Evolutionary conservation across 2,329 filamentous ascomycete species (phyloP).

Genomic region (Ceratocystis harringtonii): DNA sequence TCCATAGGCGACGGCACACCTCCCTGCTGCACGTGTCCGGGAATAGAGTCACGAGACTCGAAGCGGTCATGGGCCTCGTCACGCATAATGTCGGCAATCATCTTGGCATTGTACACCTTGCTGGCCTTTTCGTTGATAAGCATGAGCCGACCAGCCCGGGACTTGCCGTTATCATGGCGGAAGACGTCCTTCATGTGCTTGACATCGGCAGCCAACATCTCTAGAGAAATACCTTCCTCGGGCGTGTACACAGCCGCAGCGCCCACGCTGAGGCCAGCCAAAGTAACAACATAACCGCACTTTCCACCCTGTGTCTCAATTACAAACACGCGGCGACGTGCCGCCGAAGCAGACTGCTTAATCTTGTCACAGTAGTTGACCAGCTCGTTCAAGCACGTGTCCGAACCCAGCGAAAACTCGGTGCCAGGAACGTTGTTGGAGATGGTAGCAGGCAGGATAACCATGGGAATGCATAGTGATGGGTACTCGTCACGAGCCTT

Average conservation of each 20-base stretch:
- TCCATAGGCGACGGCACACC: slow-evolving; percentile 93
- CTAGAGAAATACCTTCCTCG: slow-evolving; percentile 85
- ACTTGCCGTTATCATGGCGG: slow-evolving; percentile 69
- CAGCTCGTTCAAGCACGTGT: slow-evolving; percentile 90
- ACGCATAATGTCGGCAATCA: slow-evolving; percentile 90
- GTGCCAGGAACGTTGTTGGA: slow-evolving; percentile 98
- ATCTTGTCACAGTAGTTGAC: slow-evolving; percentile 95
- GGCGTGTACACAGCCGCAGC: slow-evolving; percentile 91
- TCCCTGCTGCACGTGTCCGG: slow-evolving; percentile 88
- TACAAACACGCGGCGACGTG: slow-evolving; percentile 85
- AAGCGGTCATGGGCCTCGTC: slow-evolving; percentile 87
- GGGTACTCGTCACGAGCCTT: slow-evolving; percentile 64
- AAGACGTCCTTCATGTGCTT: slow-evolving; percentile 78
- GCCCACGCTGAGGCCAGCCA: slow-evolving; percentile 81
- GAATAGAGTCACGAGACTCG: slow-evolving; percentile 80
- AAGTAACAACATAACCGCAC: slow-evolving; percentile 83
- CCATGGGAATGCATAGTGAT: slow-evolving; percentile 82
- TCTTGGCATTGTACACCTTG: slow-evolving; percentile 76
- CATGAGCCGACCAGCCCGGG: slow-evolving; percentile 80
- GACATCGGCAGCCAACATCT: slow-evolving; percentile 85
- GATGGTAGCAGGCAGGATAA: slow-evolving; percentile 86
- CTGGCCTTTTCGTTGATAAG: slow-evolving; percentile 94
- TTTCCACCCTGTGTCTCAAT: slow-evolving; percentile 94
- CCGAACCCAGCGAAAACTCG: slow-evolving; percentile 90
- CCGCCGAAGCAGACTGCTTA: slow-evolving; percentile 89